Percentiles rank a stretch among this genome's conserved stretches.
Evolutionary conservation across 2,329 filamentous ascomycete genomes (phyloP).

Genomic region (Stagonosporopsis cucurbitacearum): DNA sequence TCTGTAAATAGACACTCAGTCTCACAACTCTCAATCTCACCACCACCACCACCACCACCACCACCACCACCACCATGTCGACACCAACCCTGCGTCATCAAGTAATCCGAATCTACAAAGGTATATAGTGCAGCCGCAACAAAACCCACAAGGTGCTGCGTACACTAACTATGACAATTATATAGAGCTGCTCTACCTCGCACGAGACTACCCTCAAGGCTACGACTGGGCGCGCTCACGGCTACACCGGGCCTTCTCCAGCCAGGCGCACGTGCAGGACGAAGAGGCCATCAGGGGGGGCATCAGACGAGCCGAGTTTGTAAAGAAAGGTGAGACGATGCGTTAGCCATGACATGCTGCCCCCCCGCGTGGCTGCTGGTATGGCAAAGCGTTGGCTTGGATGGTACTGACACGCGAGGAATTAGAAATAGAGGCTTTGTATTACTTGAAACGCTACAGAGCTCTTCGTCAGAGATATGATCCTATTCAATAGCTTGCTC

Average conservation of each 20-base stretch:
- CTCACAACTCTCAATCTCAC: too few relatives aligned
- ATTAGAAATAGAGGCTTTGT: constrained; percentile 48
- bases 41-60: too few relatives aligned
- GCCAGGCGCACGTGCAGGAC: constrained; percentile 72
- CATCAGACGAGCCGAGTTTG: constrained; percentile 81
- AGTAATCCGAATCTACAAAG: constrained; percentile 89
- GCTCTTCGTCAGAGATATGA: constrained; percentile 82
- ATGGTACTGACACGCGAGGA: background rate
- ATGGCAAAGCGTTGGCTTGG: too few relatives aligned
- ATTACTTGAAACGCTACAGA: constrained; percentile 91
- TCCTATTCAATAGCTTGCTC: constrained; percentile 12
- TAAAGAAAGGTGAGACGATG: constrained; percentile 80
- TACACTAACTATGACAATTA: background rate
- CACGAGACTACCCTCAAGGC: constrained; percentile 85
- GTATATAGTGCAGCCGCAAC: constrained; percentile 51
- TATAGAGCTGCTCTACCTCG: constrained; percentile 81
- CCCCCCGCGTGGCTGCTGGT: too few relatives aligned
- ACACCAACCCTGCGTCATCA: constrained; percentile 70
- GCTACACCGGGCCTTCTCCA: constrained; percentile 83
- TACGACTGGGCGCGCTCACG: constrained; percentile 81
- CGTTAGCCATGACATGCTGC: background rate
- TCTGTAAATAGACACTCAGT: too few relatives aligned
- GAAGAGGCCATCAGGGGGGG: constrained; percentile 77
- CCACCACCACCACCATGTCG: constrained; percentile 24
- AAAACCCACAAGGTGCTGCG: too few relatives aligned